Percentiles rank a stretch among this genome's conserved stretches.
phyloP scores from a whole-genome alignment of 1,139 yeast species.

The Diutina neorugosa region DNA sequence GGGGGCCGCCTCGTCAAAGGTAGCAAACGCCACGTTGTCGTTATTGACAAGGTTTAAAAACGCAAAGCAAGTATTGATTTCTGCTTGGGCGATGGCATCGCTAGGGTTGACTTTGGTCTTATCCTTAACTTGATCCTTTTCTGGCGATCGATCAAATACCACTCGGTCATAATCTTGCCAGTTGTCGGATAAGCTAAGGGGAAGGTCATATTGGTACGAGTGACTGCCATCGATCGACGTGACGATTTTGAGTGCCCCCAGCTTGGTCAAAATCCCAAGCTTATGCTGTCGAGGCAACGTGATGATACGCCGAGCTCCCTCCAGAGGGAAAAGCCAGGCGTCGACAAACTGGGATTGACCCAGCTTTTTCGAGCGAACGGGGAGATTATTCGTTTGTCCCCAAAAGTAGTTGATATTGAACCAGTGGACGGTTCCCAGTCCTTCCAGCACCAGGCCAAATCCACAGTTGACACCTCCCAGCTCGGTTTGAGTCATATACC shows the following conservation, averaged over 20 bases:
- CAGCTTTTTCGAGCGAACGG: slow-evolving; percentile 8
- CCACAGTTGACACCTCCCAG: slow-evolving; percentile 18
- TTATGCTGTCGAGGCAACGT: slow-evolving; percentile 13
- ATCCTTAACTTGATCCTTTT: slow-evolving; percentile 2
- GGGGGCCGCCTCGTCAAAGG: slow-evolving; percentile 1
- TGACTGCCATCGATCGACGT: slow-evolving; percentile 34
- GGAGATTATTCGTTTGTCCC: slow-evolving; percentile 18
- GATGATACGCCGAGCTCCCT: slow-evolving; percentile 18
- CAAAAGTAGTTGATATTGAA: slow-evolving; percentile 33
- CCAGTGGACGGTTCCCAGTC: slow-evolving; percentile 56
- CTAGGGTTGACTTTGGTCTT: not conserved
- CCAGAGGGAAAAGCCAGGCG: slow-evolving; percentile 30
- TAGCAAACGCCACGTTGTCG: slow-evolving; percentile 20
- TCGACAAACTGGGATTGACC: slow-evolving; percentile 17
- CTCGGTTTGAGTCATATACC: slow-evolving; percentile 31
- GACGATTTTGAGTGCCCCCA: slow-evolving; percentile 27
- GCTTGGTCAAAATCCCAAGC: slow-evolving; percentile 24
- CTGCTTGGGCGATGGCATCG: slow-evolving; percentile 44
- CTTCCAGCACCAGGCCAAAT: slow-evolving; percentile 42
- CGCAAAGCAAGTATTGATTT: slow-evolving; percentile 54
- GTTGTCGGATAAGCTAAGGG: slow-evolving; percentile 12
- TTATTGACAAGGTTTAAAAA: slow-evolving; percentile 37
- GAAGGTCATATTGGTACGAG: slow-evolving; percentile 33
- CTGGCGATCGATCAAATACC: not conserved
- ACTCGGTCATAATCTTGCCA: not conserved